Percentiles rank a stretch among this genome's conserved stretches.
Conservation (phyloP, 257 asterid genomes). For the Nicotiana attenuata region DNA sequence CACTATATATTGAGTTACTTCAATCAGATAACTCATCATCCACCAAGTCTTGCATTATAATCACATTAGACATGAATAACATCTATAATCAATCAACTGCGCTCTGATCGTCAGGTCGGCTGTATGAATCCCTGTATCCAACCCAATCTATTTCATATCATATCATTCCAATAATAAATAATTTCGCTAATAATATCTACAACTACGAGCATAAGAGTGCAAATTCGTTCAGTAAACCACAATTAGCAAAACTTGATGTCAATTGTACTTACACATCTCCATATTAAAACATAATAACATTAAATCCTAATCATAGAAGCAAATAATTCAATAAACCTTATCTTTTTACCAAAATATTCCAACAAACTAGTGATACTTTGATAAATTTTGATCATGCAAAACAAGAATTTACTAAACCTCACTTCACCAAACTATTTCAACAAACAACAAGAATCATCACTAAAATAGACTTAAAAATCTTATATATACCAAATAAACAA, state of each 20-base stretch:
- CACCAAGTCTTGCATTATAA: neutral
- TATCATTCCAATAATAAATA: neutral
- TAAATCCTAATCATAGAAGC: neutral
- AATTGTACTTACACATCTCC: neutral
- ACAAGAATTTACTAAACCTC: neutral
- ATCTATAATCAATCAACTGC: neutral
- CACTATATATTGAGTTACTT: neutral
- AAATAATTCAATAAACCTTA: neutral
- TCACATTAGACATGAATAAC: neutral
- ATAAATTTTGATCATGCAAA: neutral
- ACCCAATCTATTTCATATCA: neutral
- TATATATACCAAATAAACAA: slow-evolving; percentile 4
- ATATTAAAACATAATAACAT: neutral
- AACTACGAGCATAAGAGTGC: neutral
- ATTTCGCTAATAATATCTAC: neutral
- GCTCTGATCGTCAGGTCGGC: neutral
- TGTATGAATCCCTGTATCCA: neutral
- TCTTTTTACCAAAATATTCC: neutral
- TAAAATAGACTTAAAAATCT: slow-evolving; percentile 19
- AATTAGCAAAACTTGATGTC: neutral
- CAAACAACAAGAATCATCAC: neutral
- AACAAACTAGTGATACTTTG: neutral
- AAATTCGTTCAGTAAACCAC: neutral
- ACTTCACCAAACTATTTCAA: neutral
- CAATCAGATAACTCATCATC: neutral